These are phyloP conservation scores for Globisporangium nagaii DNA, from an alignment of 352 stramenopile species.

Conservation along the genomic window DNA sequence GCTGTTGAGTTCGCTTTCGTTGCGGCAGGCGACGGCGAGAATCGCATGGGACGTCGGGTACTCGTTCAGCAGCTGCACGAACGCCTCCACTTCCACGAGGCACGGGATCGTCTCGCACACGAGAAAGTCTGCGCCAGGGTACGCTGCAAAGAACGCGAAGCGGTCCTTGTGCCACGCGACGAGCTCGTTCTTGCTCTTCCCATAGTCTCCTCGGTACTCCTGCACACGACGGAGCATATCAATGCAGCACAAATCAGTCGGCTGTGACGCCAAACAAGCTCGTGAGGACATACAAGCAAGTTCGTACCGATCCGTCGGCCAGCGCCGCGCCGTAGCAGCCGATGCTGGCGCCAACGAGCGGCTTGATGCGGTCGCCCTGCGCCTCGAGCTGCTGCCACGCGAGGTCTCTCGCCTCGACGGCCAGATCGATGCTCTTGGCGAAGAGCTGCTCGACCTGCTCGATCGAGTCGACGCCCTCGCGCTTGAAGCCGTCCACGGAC, in stretches of 20 bases:
- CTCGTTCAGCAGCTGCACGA: conserved; percentile 74
- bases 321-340: conserved; percentile 81
- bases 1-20: conserved; percentile 61
- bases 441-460: conserved; percentile 59
- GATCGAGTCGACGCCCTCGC: conserved; percentile 38
- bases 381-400: conserved; percentile 41
- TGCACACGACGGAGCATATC: conserved; percentile 8
- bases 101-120: conserved; percentile 87
- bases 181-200: conserved; percentile 56
- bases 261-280: not conserved
- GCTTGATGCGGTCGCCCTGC: conserved; percentile 36
- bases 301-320: conserved; percentile 74
- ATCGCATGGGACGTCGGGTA: conserved; percentile 47
- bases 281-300: not conserved
- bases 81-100: conserved; percentile 70
- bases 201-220: conserved; percentile 86
- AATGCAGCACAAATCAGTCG: not conserved
- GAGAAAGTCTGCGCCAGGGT: conserved; percentile 56
- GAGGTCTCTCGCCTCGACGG: conserved; percentile 48
- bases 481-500: conserved; percentile 76
- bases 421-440: conserved; percentile 73
- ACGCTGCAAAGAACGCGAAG: conserved; percentile 59
- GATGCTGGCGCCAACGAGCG: conserved; percentile 78
- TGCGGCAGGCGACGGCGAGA: conserved; percentile 58
- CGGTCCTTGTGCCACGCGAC: conserved; percentile 72